A percentile compares a stretch with the other conserved stretches of the same genome.
These are phyloP conservation scores for Podaxis sp. DNA, from an alignment of 768 basidiomycete species.

Conservation along the genomic window DNA sequence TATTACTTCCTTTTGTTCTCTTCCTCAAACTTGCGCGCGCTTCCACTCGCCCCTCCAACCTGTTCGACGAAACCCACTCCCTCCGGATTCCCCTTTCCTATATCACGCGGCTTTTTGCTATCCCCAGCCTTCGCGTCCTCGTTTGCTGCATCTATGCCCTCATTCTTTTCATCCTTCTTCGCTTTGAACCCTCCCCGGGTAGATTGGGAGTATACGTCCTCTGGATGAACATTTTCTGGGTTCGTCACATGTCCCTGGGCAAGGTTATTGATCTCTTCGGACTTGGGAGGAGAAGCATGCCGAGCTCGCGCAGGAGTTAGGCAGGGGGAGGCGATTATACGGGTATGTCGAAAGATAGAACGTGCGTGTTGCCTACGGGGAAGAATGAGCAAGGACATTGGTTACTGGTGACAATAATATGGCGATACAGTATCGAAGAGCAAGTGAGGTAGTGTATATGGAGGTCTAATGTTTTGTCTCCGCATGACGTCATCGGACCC, in stretches of 20 bases:
- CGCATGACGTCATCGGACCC: background rate
- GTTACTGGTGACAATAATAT: background rate
- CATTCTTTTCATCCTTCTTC: conserved; percentile 13
- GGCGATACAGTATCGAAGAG: background rate
- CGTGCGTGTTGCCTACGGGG: background rate
- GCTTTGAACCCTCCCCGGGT: conserved; percentile 17
- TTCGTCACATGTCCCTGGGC: conserved; percentile 22
- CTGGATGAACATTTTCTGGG: conserved; percentile 19
- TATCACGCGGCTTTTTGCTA: conserved; percentile 13
- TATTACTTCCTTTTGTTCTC: background rate
- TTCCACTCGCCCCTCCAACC: conserved; percentile 23
- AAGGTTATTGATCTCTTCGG: conserved; percentile 14
- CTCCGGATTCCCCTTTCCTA: conserved; percentile 24
- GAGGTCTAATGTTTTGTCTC: background rate
- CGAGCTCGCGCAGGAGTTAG: background rate
- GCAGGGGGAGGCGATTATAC: background rate
- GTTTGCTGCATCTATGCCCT: conserved; percentile 22
- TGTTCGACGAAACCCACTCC: conserved; percentile 26
- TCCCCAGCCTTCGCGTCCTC: conserved; percentile 4
- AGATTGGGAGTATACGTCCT: conserved; percentile 20
- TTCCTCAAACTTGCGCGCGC: conserved; percentile 20
- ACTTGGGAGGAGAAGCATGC: background rate
- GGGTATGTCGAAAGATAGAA: background rate
- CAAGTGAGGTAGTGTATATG: background rate
- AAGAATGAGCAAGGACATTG: background rate